Base-by-base conservation (phyloP, 1,139 yeast genomes). In the Sugiyamaella grinbergsii region DNA sequence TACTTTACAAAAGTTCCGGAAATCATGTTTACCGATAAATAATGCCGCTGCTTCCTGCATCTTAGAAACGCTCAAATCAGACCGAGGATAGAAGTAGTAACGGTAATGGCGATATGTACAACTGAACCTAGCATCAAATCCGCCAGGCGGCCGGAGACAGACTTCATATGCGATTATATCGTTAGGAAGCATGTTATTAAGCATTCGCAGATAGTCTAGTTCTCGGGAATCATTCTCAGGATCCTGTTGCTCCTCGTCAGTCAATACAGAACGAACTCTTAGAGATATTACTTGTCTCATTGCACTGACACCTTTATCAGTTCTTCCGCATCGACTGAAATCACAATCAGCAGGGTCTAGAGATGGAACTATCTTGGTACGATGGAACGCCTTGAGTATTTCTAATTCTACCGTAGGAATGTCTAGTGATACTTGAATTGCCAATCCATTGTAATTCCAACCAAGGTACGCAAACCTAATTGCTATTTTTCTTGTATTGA, bases 281-380 rank as follows among this genome's bases (percentile, higher is more conserved):
- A 93, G 72, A 0, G 96, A 83, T 10, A 93, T 84, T 5, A 93
- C 98, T 68, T 93, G 99, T 61, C 89, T 87, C 84, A 93, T 80
- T 0, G 99, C 98, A 71, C 96, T 87, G 5, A 93, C 99, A 11
- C 98, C 98, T 60, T 82, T 84, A 63, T 93, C 99, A 0, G 99
- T 93, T 62, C 99, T 75, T 0, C 99, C 99, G 70, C 98, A 94
- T 55, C 98, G 73, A 58, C 95, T 85, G 67, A 91, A 91, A 13
- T 77, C 72, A 51, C 85, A 80, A 48, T 77, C 80, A 1, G 77
- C 80, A 1, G 71, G 69, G 0, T 90, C 90, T 26, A 78, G 68
- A 0, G 80, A 74, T 8, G 83, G 78, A 34, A 94, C 81, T 54
- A 94, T 70, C 59, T 78, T 81, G 33, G 95, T 81, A 58, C 77